Evolutionary conservation across 306 rosid species (phyloP), one percentile per base, ranked within the genome.

Genomic region (Rubus parviflorus): DNA sequence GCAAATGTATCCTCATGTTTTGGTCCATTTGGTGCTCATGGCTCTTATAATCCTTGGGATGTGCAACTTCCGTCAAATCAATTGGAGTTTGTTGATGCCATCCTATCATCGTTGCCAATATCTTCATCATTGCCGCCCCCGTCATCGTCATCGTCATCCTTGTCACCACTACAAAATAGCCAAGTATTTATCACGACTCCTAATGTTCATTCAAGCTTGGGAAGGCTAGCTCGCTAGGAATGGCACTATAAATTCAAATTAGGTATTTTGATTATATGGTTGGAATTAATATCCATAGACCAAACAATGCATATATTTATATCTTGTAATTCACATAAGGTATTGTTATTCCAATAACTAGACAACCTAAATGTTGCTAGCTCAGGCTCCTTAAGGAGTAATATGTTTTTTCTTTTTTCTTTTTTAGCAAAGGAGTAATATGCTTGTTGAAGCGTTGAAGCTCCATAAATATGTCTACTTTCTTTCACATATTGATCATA

Each of bases 71-170:
- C 60, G 35, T 45, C 73, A 35, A 82, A 84, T 78, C 92, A 88
- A 77, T 63, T 85, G 88, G 92, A 90, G 75, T 81, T 72, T 68
- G 81, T 80, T 62, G 91, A 86, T 54, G 73, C 81, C 22, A 65
- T 92, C 72, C 71, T 85, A 71, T 74, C 91, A 43, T 82, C 90
- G 1, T 68, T 86, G 73, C 85, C 88, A 41, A 67, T 76, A 15
- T 65, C 77, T 41, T 43, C 37, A 76, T 92, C 80, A 74, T 81
- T 4, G 4, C 51, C 57, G 2, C 45, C 45, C 14, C 19, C 68
- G 3, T 38, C 43, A 20, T 72, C 70, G 6, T 75, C 70, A 0
- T 62, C 73, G 16, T 42, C 85, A 22, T 70, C 78, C 20, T 76
- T 74, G 80, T 77, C 76, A 40, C 75, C 76, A 15, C 61, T 84